phyloP scores from a whole-genome alignment of 2,329 filamentous ascomycete species.

The Nakataea oryzae region DNA sequence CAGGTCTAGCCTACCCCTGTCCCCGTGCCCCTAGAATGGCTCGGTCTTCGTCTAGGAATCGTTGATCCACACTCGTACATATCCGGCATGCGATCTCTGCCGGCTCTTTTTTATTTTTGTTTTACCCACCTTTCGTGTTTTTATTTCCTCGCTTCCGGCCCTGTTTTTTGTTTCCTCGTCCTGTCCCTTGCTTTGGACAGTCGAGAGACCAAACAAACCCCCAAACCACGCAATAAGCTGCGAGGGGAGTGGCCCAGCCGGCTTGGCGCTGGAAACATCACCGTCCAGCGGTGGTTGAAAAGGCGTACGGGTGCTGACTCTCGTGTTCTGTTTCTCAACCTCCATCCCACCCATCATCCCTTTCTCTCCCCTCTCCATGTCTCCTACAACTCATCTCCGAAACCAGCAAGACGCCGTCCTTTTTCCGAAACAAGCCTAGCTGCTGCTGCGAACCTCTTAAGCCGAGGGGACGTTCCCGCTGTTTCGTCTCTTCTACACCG shows the following conservation, averaged over 20 bases:
- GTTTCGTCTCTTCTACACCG: neutral
- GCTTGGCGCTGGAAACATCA: neutral
- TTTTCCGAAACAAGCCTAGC: neutral
- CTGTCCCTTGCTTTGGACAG: neutral
- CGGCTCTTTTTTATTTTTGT: neutral
- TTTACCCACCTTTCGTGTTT: neutral
- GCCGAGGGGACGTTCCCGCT: neutral
- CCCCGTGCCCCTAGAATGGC: neutral
- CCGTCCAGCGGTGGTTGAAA: neutral
- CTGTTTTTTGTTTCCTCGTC: neutral
- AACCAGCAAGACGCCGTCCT: neutral
- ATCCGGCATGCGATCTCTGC: neutral
- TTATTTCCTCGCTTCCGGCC: neutral
- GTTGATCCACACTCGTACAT: neutral
- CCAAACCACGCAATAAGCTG: neutral
- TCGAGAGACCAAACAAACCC: neutral
- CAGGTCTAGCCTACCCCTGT: neutral
- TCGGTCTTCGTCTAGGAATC: neutral
- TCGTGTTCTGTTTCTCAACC: neutral
- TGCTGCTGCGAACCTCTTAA: neutral
- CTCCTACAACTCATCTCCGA: neutral
- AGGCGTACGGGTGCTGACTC: neutral
- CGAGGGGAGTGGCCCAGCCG: neutral
- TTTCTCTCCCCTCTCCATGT: neutral
- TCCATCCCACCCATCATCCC: neutral